Evolutionary conservation across 768 basidiomycete species (phyloP).

Genomic region (Fistulinella prunicolor): DNA sequence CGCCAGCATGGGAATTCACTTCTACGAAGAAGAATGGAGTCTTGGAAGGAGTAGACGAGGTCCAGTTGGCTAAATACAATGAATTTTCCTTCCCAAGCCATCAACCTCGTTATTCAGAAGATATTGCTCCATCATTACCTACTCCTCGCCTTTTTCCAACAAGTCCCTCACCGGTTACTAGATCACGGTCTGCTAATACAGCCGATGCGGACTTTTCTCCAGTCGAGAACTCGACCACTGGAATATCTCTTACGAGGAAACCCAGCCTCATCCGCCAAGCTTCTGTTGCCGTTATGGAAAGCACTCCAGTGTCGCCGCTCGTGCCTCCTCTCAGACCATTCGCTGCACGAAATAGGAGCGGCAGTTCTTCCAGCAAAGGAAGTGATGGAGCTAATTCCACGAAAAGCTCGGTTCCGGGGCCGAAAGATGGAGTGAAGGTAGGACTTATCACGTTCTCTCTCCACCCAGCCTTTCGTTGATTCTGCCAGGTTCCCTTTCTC

Average conservation of each 20-base stretch:
- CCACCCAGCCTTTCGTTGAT: slow-evolving; percentile 1
- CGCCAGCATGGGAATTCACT: slow-evolving; percentile 36
- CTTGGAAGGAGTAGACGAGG: slow-evolving; percentile 38
- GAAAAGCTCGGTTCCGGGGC: slow-evolving; percentile 42
- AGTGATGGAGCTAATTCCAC: slow-evolving; percentile 31
- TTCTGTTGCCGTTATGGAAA: slow-evolving; percentile 56
- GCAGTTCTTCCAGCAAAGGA: slow-evolving; percentile 43
- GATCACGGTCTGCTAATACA: slow-evolving; percentile 35
- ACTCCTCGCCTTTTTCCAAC: slow-evolving; percentile 25
- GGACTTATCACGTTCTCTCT: not conserved
- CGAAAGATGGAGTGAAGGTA: slow-evolving; percentile 76
- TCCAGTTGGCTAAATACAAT: slow-evolving; percentile 43
- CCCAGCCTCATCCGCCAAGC: slow-evolving; percentile 49
- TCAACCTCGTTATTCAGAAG: slow-evolving; percentile 57
- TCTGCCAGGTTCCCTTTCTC: slow-evolving; percentile 55
- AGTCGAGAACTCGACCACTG: slow-evolving; percentile 7
- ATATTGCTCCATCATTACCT: slow-evolving; percentile 37
- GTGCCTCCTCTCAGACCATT: slow-evolving; percentile 47
- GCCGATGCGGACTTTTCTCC: slow-evolving; percentile 20
- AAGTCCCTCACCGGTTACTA: slow-evolving; percentile 32
- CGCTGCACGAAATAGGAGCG: slow-evolving; percentile 46
- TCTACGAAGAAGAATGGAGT: slow-evolving; percentile 31
- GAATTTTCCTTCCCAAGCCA: slow-evolving; percentile 57
- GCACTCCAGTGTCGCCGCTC: slow-evolving; percentile 35
- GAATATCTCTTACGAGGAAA: slow-evolving; percentile 20